Conservation (phyloP, 106 monocot genomes). For the Dioscorea dumetorum region DNA sequence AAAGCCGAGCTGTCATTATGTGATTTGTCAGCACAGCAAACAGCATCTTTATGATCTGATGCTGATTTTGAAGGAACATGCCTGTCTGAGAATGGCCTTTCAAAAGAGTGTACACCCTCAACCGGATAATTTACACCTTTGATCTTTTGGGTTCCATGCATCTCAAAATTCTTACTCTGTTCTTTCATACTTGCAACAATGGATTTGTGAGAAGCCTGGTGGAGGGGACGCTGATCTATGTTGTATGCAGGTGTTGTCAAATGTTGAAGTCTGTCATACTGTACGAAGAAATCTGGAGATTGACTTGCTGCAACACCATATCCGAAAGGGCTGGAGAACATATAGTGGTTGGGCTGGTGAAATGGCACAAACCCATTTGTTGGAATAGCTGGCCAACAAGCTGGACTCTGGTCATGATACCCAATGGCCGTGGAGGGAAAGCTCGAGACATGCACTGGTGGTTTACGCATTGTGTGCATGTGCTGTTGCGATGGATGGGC, state of each 20-base stretch:
- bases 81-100: conserved; percentile 8
- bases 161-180: neutral
- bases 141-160: conserved; percentile 1
- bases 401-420: conserved; percentile 26
- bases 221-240: conserved; percentile 10
- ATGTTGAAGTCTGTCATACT: conserved; percentile 30
- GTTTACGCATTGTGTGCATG: conserved; percentile 21
- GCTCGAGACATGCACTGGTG: conserved; percentile 25
- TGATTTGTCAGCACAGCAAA: conserved; percentile 7
- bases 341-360: conserved; percentile 40
- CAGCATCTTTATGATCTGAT: conserved; percentile 6
- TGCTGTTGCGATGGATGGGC: conserved; percentile 15
- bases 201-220: conserved; percentile 7
- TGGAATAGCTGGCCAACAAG: conserved; percentile 40
- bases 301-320: conserved; percentile 32
- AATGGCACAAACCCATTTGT: conserved; percentile 38
- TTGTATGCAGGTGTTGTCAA: conserved; percentile 8
- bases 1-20: conserved; percentile 35
- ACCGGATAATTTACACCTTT: conserved; percentile 4
- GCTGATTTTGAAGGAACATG: conserved; percentile 5
- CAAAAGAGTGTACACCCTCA: conserved; percentile 1
- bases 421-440: conserved; percentile 32
- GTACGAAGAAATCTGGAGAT: conserved; percentile 31
- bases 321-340: conserved; percentile 33
- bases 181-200: conserved; percentile 10